A percentile compares a stretch with the other conserved stretches of the same genome.
These are phyloP conservation scores for Myxozyma geophila DNA, from an alignment of 805 yeast species.

Conservation along the genomic window DNA sequence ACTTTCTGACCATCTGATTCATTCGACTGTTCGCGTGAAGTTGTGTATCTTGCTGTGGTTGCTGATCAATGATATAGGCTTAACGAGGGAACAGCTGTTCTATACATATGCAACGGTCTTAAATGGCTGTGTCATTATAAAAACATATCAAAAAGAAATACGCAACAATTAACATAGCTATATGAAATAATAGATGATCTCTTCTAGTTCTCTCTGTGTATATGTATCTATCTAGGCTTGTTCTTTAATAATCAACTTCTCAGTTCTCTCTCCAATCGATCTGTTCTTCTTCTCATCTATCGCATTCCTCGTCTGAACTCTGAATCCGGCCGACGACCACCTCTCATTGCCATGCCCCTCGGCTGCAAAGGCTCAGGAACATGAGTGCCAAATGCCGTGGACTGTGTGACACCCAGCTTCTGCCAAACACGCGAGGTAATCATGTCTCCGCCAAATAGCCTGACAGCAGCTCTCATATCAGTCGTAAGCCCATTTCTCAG, in stretches of 20 bases:
- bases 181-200: neutral
- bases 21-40: constrained; percentile 27
- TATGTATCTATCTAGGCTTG: neutral
- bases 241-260: neutral
- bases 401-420: constrained; percentile 9
- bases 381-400: neutral
- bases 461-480: constrained; percentile 2
- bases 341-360: too few relatives aligned
- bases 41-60: neutral
- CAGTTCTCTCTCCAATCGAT: neutral
- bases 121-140: too few relatives aligned
- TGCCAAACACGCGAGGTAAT: constrained; percentile 10
- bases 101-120: too few relatives aligned
- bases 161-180: too few relatives aligned
- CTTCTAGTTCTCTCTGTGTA: neutral
- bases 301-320: neutral
- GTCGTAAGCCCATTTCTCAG: neutral
- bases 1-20: constrained; percentile 21
- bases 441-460: constrained; percentile 22
- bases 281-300: neutral
- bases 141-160: too few relatives aligned
- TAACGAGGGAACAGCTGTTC: neutral
- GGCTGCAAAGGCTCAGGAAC: neutral
- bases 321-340: too few relatives aligned
- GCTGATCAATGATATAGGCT: neutral